Percentiles rank a stretch among this genome's conserved stretches.
Conservation (phyloP, 768 basidiomycete genomes). For the Rhodocollybia butyracea region DNA sequence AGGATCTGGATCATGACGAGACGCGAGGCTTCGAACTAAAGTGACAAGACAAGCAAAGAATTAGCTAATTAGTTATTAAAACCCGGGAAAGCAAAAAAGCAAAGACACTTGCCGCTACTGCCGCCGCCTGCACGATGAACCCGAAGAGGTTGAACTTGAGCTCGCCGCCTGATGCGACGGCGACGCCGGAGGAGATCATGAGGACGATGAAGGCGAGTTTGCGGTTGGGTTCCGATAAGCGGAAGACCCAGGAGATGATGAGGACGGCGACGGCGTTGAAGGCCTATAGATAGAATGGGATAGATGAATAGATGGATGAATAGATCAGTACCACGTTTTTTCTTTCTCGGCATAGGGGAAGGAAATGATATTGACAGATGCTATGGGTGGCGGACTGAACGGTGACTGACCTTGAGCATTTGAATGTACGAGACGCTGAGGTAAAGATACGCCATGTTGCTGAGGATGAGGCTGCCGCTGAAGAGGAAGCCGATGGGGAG, state of each 20-base stretch:
- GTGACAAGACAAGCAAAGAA: not conserved
- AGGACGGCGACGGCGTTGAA: conserved; percentile 89
- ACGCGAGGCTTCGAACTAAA: conserved; percentile 87
- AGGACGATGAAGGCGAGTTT: conserved; percentile 79
- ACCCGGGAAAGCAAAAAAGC: conserved; percentile 4
- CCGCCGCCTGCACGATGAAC: conserved; percentile 84
- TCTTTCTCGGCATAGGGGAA: not conserved
- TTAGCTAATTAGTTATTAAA: too few species aligned
- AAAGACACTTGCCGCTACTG: conserved; percentile 69
- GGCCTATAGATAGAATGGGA: conserved; percentile 46
- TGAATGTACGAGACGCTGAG: conserved; percentile 94
- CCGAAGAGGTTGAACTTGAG: conserved; percentile 81
- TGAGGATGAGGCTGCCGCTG: conserved; percentile 85
- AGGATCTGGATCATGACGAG: conserved; percentile 96
- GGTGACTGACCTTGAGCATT: conserved; percentile 74
- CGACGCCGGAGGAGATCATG: conserved; percentile 90
- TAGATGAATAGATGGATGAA: not conserved
- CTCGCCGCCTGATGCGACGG: conserved; percentile 88
- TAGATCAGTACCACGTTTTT: too few species aligned
- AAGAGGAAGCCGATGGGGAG: conserved; percentile 93
- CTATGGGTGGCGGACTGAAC: conserved; percentile 11
- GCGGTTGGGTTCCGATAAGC: conserved; percentile 83
- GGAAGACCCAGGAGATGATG: conserved; percentile 89
- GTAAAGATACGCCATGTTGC: conserved; percentile 91
- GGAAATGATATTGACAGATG: not conserved